Evolutionary conservation across 495 filamentous ascomycete species (phyloP).

Genomic region (Barbatosphaeria neglecta): DNA sequence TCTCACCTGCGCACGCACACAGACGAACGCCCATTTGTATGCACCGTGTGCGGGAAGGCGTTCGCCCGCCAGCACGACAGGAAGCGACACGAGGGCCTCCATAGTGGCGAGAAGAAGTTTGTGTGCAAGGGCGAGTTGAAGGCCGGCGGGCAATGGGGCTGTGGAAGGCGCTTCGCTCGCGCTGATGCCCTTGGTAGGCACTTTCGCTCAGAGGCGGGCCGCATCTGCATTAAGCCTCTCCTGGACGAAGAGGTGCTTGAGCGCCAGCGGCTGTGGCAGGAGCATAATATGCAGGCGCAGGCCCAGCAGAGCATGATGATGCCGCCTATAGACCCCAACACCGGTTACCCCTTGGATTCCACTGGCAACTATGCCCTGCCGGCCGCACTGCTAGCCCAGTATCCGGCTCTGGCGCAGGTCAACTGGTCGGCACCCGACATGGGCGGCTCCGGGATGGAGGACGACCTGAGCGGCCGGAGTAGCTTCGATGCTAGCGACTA

Average conservation of each 20-base stretch:
- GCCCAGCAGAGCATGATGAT: constrained; percentile 34
- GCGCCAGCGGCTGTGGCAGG: constrained; percentile 52
- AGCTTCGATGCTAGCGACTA: constrained; percentile 84
- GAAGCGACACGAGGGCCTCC: constrained; percentile 82
- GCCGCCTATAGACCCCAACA: constrained; percentile 29
- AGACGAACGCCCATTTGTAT: constrained; percentile 88
- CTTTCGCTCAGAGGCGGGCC: constrained; percentile 89
- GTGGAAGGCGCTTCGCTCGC: constrained; percentile 83
- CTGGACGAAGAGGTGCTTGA: constrained; percentile 83
- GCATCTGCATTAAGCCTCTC: constrained; percentile 90
- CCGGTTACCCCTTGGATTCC: constrained; percentile 38
- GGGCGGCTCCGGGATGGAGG: constrained; percentile 43
- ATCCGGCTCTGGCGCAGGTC: constrained; percentile 75
- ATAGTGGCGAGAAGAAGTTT: constrained; percentile 93
- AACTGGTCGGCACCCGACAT: constrained; percentile 59
- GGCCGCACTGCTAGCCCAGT: constrained; percentile 78
- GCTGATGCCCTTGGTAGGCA: constrained; percentile 94
- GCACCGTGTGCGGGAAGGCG: constrained; percentile 90
- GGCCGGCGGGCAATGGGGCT: constrained; percentile 77
- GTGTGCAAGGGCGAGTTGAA: constrained; percentile 87
- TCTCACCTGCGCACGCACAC: constrained; percentile 90
- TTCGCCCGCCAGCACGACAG: constrained; percentile 91
- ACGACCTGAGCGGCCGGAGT: constrained; percentile 69
- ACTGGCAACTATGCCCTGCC: constrained; percentile 60
- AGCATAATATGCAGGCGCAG: constrained; percentile 50